Percentiles rank a stretch among this genome's conserved stretches.
These are phyloP conservation scores for Phytophthora pini DNA, from an alignment of 352 stramenopile species.

Conservation along the genomic window DNA sequence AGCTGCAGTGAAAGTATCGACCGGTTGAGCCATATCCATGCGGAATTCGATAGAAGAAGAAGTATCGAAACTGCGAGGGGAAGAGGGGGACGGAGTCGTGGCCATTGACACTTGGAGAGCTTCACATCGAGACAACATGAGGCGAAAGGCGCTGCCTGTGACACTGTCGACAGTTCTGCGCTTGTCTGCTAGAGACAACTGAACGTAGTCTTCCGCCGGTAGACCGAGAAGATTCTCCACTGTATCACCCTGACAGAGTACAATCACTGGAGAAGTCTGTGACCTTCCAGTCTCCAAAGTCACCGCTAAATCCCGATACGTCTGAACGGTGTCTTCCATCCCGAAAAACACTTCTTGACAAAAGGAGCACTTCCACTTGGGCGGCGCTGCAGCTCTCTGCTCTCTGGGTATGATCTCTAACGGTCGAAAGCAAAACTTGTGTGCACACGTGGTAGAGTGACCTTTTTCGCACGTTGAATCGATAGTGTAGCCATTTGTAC, in stretches of 20 bases:
- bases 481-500: slow-evolving; percentile 16
- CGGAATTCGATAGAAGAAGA: slow-evolving; percentile 24
- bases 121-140: slow-evolving; percentile 57
- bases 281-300: slow-evolving; percentile 49
- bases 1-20: slow-evolving; percentile 40
- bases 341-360: slow-evolving; percentile 64
- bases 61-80: background rate
- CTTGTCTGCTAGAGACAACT: slow-evolving; percentile 54
- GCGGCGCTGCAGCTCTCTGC: slow-evolving; percentile 1
- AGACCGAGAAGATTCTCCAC: slow-evolving; percentile 52
- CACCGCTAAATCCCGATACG: slow-evolving; percentile 49
- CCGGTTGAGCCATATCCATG: slow-evolving; percentile 43
- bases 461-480: slow-evolving; percentile 55
- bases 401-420: slow-evolving; percentile 26
- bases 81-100: background rate
- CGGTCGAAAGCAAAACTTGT: slow-evolving; percentile 35
- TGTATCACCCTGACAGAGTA: slow-evolving; percentile 52
- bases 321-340: slow-evolving; percentile 55
- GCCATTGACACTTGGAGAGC: slow-evolving; percentile 22
- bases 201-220: slow-evolving; percentile 50
- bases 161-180: slow-evolving; percentile 34
- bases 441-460: slow-evolving; percentile 54
- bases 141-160: slow-evolving; percentile 38
- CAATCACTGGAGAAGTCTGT: slow-evolving; percentile 19
- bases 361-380: slow-evolving; percentile 61